Base-by-base conservation (phyloP, 306 rosid genomes). In the Canavalia ensiformis region DNA sequence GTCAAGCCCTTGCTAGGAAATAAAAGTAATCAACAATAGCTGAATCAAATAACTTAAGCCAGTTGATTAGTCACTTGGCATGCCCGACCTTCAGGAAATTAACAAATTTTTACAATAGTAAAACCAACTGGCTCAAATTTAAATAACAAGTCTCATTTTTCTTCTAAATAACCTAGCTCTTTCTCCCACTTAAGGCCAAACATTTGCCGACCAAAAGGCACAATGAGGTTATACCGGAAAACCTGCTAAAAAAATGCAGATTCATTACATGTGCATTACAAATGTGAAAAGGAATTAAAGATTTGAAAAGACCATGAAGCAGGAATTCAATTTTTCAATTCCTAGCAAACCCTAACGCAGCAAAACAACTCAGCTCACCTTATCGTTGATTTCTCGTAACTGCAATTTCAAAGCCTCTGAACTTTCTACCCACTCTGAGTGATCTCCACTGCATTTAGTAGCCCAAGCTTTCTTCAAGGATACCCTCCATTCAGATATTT, bases 171-270 rank as follows among this genome's bases (percentile, higher is more conserved):
- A 78, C 86, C 85, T 77, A 92, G 59, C 87, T 94, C 98, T 81
- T 91, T 94, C 86, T 92, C 97, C 98, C 98, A 91, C 66, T 88
- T 90, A 60, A 94, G 82, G 59, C 97, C 97, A 69, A 54, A 77
- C 97, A 91, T 94, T 87, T 94, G 97, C 44, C 98, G 86, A 47
- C 98, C 97, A 57, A 92, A 94, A 5, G 98, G 97, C 62, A 90
- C 94, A 65, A 94, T 90, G 50, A 92, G 93, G 80, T 94, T 94
- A 71, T 94, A 91, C 55, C 94, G 88, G 60, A 94, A 90, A 73
- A 94, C 97, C 97, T 92, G 88, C 84, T 75, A 7, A 52, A 7
- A 76, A n/a, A 77, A 30, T n/a, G n/a, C 11, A 68, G 31, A 46
- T 45, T 33, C 41, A 71, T 52, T 52, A 37, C 58, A 72, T 46